Evolutionary conservation across 2,329 filamentous ascomycete species (phyloP), one percentile per base, ranked within the genome.

Genomic region (Hypoxylon sp.): DNA sequence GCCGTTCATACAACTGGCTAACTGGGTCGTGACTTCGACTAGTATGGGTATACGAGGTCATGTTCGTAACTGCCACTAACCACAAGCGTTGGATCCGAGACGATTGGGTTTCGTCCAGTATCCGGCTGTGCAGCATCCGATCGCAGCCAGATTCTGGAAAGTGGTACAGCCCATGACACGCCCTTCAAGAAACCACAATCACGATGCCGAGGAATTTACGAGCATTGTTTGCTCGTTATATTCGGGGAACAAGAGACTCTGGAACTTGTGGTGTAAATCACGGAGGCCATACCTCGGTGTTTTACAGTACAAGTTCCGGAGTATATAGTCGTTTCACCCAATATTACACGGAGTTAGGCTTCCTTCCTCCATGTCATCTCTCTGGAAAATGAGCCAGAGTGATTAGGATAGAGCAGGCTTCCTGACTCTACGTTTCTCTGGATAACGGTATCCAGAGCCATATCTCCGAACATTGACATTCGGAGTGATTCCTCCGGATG

Each of bases 271-370:
- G 37, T 39, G 39, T 53, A 4, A 53, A 62, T 68, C 51, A 62
- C 29, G 51, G 29, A 57, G 67, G 37, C 35, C 60, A 60, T 60
- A 54, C 62, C 24, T 63, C 56, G 53, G 54, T 62, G 58, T 62
- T 63, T 63, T 56, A 29, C 44, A 39, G 54, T 42, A 53, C 53
- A 56, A 50, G 54, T 59, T 59, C 58, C 46, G 53, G 5, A 31
- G 55, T 44, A 39, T 8, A 19, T 32, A 46, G 31, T 53, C 29
- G 50, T 54, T 29, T 53, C 55, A 19, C 58, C 63, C 51, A 29
- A 56, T 37, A 29, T 19, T 44, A 2, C 46, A 53, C 42, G 58
- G 42, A 69, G 53, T 54, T 46, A 48, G 42, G 50, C n/a, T 63
- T n/a, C 60, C 52, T 62, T n/a, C 39, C 51, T 54, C 50, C 52